Evolutionary conservation across 2,329 filamentous ascomycete genomes (phyloP).

Genomic region (Ceratocystis destructans): DNA sequence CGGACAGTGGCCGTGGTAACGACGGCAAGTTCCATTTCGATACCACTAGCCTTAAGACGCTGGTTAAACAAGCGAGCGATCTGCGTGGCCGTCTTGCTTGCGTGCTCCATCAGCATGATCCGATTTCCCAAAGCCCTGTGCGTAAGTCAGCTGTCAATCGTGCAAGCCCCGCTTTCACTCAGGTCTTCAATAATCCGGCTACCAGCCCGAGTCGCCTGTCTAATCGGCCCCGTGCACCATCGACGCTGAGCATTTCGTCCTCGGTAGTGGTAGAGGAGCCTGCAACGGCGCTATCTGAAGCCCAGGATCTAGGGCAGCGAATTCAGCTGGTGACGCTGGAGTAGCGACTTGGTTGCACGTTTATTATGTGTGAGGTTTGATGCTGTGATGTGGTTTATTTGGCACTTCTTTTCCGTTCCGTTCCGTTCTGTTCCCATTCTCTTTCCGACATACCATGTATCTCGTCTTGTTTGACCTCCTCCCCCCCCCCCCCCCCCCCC

Average conservation of each 20-base stretch:
- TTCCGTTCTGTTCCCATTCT: neutral
- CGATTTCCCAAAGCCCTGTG: conserved; percentile 32
- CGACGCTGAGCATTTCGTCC: conserved; percentile 2
- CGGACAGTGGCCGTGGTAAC: conserved; percentile 25
- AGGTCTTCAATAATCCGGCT: conserved; percentile 50
- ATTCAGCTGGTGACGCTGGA: conserved; percentile 54
- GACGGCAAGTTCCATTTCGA: conserved; percentile 50
- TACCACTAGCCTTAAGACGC: conserved; percentile 52
- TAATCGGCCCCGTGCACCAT: neutral
- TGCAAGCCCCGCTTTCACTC: conserved; percentile 49
- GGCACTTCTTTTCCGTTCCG: neutral
- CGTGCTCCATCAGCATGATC: conserved; percentile 44
- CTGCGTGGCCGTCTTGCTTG: conserved; percentile 47
- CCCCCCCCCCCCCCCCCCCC: neutral
- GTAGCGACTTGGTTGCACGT: conserved; percentile 24
- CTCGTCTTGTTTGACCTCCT: neutral
- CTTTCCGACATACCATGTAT: conserved; percentile 15
- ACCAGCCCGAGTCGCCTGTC: conserved; percentile 2
- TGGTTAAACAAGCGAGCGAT: conserved; percentile 49
- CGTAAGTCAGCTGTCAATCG: conserved; percentile 30
- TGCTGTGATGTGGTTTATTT: neutral
- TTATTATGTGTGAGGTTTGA: neutral
- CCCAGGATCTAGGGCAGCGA: conserved; percentile 24
- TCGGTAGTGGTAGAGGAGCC: neutral
- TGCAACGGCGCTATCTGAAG: neutral